phyloP scores from a whole-genome alignment of 768 basidiomycete genomes.

The Sarcodon sp. region DNA sequence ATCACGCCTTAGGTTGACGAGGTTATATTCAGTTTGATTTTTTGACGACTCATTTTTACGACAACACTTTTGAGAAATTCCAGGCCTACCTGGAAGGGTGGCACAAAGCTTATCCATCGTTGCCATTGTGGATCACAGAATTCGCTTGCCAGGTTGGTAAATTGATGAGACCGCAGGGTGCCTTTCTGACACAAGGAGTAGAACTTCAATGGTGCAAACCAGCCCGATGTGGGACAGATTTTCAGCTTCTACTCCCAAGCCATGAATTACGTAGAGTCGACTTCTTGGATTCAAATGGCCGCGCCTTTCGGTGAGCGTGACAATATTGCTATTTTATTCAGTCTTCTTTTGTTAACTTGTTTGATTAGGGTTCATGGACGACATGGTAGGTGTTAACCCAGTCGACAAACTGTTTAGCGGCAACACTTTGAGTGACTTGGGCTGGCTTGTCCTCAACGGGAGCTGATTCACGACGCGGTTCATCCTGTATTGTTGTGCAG shows the following conservation, averaged over 20 bases:
- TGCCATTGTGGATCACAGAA: slow-evolving; percentile 50
- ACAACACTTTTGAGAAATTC: slow-evolving; percentile 31
- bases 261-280: slow-evolving; percentile 31
- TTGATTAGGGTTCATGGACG: slow-evolving; percentile 35
- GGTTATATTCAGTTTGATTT: slow-evolving; percentile 30
- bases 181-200: slow-evolving; percentile 12
- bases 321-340: too few relatives aligned
- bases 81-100: slow-evolving; percentile 35
- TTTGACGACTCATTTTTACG: slow-evolving; percentile 63
- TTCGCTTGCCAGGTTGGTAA: slow-evolving; percentile 45
- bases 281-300: slow-evolving; percentile 27
- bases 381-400: slow-evolving; percentile 43
- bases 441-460: slow-evolving; percentile 29
- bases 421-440: slow-evolving; percentile 40
- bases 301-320: slow-evolving; percentile 48
- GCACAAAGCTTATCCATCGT: slow-evolving; percentile 26
- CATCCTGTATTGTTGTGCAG: too few relatives aligned
- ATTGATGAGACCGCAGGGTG: not conserved
- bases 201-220: slow-evolving; percentile 38
- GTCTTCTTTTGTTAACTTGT: not conserved
- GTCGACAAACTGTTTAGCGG: slow-evolving; percentile 37
- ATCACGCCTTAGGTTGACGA: too few relatives aligned
- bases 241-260: slow-evolving; percentile 33
- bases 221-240: slow-evolving; percentile 28
- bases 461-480: not conserved